These are phyloP conservation scores for Mycena haematopus DNA, from an alignment of 768 basidiomycete species.

Conservation along the genomic window DNA sequence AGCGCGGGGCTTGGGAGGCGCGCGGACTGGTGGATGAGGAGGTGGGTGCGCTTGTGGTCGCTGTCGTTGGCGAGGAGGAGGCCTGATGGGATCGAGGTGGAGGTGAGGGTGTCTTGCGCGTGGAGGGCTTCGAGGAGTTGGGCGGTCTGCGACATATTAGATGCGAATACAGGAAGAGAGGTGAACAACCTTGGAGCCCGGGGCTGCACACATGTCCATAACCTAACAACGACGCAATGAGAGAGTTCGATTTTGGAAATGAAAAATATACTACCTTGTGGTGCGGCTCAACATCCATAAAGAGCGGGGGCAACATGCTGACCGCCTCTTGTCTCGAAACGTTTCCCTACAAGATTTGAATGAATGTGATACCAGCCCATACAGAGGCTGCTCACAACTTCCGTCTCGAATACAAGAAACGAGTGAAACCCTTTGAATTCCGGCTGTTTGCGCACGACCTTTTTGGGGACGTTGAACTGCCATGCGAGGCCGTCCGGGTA, in stretches of 20 bases:
- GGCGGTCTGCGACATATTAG: slow-evolving; percentile 65
- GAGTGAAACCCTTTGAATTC: slow-evolving; percentile 96
- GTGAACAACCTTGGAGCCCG: slow-evolving; percentile 86
- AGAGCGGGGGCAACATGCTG: slow-evolving; percentile 97
- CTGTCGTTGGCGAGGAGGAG: slow-evolving; percentile 95
- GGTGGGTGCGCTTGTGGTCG: slow-evolving; percentile 91
- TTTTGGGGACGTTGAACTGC: slow-evolving; percentile 94
- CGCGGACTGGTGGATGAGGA: slow-evolving; percentile 97
- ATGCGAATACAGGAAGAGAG: neutral
- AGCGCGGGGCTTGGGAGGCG: slow-evolving; percentile 90
- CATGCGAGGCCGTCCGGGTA: slow-evolving; percentile 95
- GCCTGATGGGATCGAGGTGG: slow-evolving; percentile 78
- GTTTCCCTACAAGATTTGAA: slow-evolving; percentile 70
- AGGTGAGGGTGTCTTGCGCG: slow-evolving; percentile 68
- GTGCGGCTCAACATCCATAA: slow-evolving; percentile 93
- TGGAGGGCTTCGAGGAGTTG: slow-evolving; percentile 97
- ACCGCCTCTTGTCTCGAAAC: slow-evolving; percentile 96
- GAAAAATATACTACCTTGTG: slow-evolving; percentile 61
- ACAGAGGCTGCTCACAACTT: slow-evolving; percentile 68
- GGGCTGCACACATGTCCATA: slow-evolving; percentile 98
- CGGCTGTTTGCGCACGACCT: slow-evolving; percentile 81
- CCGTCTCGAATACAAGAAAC: slow-evolving; percentile 97
- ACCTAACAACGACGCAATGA: slow-evolving; percentile 53
- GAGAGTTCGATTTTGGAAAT: neutral
- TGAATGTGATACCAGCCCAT: neutral